These are phyloP conservation scores for Trichocladium uniseriatum DNA, from an alignment of 495 filamentous ascomycete species.

Conservation along the genomic window DNA sequence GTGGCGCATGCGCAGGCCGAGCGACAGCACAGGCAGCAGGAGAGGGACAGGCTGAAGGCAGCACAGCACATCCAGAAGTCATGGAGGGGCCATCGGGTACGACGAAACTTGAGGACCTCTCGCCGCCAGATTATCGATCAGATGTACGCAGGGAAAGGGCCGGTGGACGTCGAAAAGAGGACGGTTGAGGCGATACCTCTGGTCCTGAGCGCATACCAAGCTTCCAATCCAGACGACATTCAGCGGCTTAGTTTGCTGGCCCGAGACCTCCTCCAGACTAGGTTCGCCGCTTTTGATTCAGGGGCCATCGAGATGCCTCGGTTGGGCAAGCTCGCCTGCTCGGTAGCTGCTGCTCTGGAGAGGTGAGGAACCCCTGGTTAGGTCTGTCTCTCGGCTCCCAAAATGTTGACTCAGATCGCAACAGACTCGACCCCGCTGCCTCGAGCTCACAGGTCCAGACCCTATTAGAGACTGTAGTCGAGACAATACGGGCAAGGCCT, in stretches of 20 bases:
- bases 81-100: constrained; percentile 71
- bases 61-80: constrained; percentile 63
- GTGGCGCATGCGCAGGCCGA: constrained; percentile 81
- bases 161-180: constrained; percentile 15
- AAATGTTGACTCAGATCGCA: background rate
- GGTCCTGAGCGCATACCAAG: constrained; percentile 26
- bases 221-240: constrained; percentile 24
- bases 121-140: constrained; percentile 66
- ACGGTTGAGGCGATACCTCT: constrained; percentile 27
- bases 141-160: constrained; percentile 21
- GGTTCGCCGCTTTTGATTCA: constrained; percentile 20
- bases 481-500: constrained; percentile 8
- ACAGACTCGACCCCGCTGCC: constrained; percentile 8
- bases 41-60: constrained; percentile 70
- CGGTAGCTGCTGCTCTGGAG: constrained; percentile 29
- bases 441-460: constrained; percentile 1
- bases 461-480: constrained; percentile 12
- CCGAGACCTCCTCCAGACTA: constrained; percentile 27
- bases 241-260: constrained; percentile 28
- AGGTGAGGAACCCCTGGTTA: constrained; percentile 10
- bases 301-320: constrained; percentile 14
- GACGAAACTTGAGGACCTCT: constrained; percentile 44
- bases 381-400: background rate
- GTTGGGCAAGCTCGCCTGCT: constrained; percentile 26
- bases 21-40: constrained; percentile 66